These are phyloP conservation scores for Fusarium sp. DNA, from an alignment of 2,329 filamentous ascomycete genomes.

Conservation along the genomic window DNA sequence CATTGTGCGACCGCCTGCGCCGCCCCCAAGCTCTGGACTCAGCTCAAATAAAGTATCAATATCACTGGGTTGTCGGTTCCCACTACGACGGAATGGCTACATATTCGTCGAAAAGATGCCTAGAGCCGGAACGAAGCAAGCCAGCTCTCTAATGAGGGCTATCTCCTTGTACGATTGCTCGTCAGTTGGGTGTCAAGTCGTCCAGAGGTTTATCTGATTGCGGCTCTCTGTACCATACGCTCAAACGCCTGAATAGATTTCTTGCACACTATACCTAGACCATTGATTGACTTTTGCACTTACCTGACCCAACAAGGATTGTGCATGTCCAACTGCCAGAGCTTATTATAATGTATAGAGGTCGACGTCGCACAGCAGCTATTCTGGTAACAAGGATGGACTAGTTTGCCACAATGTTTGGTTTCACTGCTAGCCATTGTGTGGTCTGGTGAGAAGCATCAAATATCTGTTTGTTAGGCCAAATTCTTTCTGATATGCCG, in stretches of 20 bases:
- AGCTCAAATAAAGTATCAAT: constrained; percentile 78
- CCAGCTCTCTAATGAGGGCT: constrained; percentile 19
- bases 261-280: constrained; percentile 28
- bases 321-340: background rate
- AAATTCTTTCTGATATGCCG: background rate
- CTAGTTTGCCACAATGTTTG: background rate
- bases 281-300: constrained; percentile 4
- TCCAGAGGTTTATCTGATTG: constrained; percentile 27
- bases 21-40: constrained; percentile 92
- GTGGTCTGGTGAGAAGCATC: background rate
- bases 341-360: background rate
- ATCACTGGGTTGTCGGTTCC: constrained; percentile 26
- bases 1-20: constrained; percentile 95
- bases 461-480: background rate
- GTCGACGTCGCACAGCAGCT: background rate
- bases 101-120: constrained; percentile 38
- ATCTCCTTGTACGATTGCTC: constrained; percentile 40
- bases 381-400: no score
- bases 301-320: background rate
- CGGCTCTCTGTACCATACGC: constrained; percentile 46
- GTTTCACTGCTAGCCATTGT: background rate
- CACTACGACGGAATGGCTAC: constrained; percentile 37
- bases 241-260: constrained; percentile 47
- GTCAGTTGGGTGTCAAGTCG: constrained; percentile 34
- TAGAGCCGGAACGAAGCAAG: constrained; percentile 38